These are phyloP conservation scores for Xylaria sp. DNA, from an alignment of 2,329 filamentous ascomycete species.

Conservation along the genomic window DNA sequence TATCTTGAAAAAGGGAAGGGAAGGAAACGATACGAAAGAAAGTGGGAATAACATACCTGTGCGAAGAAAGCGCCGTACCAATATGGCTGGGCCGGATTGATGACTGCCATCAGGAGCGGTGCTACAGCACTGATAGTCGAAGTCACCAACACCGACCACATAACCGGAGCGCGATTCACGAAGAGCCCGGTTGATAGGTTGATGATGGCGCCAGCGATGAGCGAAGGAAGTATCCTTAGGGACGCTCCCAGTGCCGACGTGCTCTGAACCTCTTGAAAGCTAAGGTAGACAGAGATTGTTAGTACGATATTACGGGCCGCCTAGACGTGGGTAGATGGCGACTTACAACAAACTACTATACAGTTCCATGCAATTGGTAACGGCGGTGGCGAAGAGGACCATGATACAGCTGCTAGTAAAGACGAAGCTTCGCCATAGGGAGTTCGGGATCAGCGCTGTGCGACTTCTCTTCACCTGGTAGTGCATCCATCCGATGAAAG, in stretches of 20 bases:
- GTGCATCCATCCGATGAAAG: conserved; percentile 63
- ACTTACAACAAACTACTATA: conserved; percentile 27
- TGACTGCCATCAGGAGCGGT: conserved; percentile 66
- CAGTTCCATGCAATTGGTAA: conserved; percentile 13
- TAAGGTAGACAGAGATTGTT: not conserved
- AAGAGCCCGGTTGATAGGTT: conserved; percentile 58
- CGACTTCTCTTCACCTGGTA: conserved; percentile 11
- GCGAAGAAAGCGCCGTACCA: conserved; percentile 61
- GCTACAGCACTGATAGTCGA: conserved; percentile 56
- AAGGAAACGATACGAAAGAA: not conserved
- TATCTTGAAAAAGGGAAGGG: not conserved
- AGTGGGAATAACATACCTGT: conserved; percentile 12
- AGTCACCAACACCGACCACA: conserved; percentile 55
- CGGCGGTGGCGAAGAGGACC: conserved; percentile 15
- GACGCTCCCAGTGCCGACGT: conserved; percentile 50
- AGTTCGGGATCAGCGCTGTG: conserved; percentile 66
- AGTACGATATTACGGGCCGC: not conserved
- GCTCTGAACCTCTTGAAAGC: conserved; percentile 58
- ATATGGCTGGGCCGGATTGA: conserved; percentile 60
- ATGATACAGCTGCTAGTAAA: conserved; percentile 17
- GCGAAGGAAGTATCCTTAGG: conserved; percentile 57
- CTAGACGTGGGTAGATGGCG: conserved; percentile 53
- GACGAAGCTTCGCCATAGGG: conserved; percentile 62
- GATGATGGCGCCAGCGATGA: conserved; percentile 57
- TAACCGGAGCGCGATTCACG: conserved; percentile 54